Conservation (phyloP, 208 protist species). For the Leishmania martiniquensis region DNA sequence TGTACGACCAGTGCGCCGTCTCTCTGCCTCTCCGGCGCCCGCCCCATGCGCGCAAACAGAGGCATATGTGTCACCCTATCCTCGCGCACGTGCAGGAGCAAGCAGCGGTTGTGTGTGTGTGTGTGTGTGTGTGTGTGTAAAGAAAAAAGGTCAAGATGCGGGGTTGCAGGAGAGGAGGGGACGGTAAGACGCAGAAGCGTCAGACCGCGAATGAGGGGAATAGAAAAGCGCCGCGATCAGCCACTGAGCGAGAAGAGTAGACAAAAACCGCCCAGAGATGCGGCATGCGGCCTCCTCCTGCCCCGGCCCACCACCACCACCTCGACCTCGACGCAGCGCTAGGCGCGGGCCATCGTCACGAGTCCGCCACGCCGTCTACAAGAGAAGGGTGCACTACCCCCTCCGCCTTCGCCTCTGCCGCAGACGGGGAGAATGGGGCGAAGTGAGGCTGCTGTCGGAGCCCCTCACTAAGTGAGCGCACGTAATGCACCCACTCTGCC, state of each 20-base stretch:
- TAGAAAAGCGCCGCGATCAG: no score
- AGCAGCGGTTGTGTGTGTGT: background rate
- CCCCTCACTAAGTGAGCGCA: constrained; percentile 46
- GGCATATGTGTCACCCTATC: background rate
- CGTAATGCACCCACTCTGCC: constrained; percentile 49
- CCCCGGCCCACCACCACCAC: background rate
- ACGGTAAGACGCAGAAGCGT: no score
- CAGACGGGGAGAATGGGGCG: constrained; percentile 10
- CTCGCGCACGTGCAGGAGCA: background rate
- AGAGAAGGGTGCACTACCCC: background rate
- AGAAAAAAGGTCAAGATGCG: no score
- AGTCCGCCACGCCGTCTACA: background rate
- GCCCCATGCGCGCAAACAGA: background rate
- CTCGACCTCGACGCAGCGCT: background rate
- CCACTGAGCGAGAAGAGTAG: no score
- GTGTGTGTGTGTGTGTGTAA: background rate
- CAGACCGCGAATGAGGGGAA: no score
- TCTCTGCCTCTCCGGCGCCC: background rate
- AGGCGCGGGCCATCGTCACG: background rate
- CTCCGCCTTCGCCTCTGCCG: background rate
- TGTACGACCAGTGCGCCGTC: background rate
- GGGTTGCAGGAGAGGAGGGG: background rate
- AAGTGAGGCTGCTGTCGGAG: constrained; percentile 29
- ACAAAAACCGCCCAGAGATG: no score
- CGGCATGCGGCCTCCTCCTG: background rate